phyloP scores from a whole-genome alignment of 2,329 filamentous ascomycete species.

The Thermomyces lanuginosus region DNA sequence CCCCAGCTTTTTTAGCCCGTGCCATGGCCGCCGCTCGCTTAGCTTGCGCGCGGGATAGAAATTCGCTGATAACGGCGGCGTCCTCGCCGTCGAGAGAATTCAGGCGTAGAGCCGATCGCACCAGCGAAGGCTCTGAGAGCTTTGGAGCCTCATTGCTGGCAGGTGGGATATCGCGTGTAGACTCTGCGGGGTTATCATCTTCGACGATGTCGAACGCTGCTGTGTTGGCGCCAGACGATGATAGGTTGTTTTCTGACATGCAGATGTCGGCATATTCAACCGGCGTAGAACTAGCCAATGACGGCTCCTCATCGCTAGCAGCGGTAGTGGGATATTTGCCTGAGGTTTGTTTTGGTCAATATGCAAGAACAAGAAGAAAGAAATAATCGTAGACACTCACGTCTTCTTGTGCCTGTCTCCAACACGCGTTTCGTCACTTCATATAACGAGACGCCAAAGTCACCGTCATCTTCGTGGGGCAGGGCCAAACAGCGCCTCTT shows the following conservation, averaged over 20 bases:
- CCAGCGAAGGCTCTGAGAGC: slow-evolving; percentile 16
- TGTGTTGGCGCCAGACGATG: no score
- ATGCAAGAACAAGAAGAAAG: no score
- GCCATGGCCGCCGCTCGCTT: slow-evolving; percentile 20
- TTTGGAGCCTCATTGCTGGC: no score
- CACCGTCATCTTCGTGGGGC: slow-evolving; percentile 4
- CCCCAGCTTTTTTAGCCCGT: slow-evolving; percentile 7
- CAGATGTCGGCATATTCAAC: no score
- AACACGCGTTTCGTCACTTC: slow-evolving; percentile 28
- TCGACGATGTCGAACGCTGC: slow-evolving; percentile 1
- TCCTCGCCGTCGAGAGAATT: slow-evolving; percentile 24
- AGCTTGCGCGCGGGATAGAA: slow-evolving; percentile 25
- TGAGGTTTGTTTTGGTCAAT: not conserved
- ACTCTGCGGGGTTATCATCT: slow-evolving; percentile 2
- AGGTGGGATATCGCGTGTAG: no score
- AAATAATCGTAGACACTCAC: slow-evolving; percentile 7
- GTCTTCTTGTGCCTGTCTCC: slow-evolving; percentile 11
- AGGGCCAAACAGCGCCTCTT: slow-evolving; percentile 19
- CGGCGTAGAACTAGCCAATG: no score
- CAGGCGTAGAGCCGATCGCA: slow-evolving; percentile 21
- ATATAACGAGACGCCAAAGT: slow-evolving; percentile 17
- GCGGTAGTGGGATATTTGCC: no score
- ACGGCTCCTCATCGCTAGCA: no score
- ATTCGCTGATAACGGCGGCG: slow-evolving; percentile 23
- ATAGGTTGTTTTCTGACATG: no score